Conservation (phyloP, 495 filamentous ascomycete species). For the Tirmania nivea region DNA sequence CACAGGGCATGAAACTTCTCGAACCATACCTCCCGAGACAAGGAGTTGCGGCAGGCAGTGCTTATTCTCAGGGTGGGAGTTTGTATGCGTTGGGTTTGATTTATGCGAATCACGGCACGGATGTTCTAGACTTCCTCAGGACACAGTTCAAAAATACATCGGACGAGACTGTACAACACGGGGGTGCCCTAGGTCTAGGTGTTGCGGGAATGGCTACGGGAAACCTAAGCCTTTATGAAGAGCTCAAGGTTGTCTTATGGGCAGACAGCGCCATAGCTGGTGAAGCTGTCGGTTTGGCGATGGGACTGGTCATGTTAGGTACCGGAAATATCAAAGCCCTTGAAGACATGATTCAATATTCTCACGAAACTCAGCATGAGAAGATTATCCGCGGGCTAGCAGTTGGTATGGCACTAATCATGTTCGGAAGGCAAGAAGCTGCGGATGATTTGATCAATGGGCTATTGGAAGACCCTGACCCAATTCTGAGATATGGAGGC, state of each 20-base stretch:
- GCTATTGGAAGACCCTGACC: slow-evolving; percentile 80
- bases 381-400: slow-evolving; percentile 94
- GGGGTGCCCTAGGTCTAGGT: slow-evolving; percentile 82
- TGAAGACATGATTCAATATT: slow-evolving; percentile 90
- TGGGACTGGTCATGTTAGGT: slow-evolving; percentile 94
- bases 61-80: slow-evolving; percentile 89
- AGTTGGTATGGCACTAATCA: slow-evolving; percentile 93
- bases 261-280: slow-evolving; percentile 88
- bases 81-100: slow-evolving; percentile 92
- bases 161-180: slow-evolving; percentile 93
- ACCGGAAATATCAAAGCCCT: slow-evolving; percentile 79
- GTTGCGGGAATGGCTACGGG: slow-evolving; percentile 96
- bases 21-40: slow-evolving; percentile 83
- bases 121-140: slow-evolving; percentile 72
- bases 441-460: slow-evolving; percentile 88
- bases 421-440: slow-evolving; percentile 87
- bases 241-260: slow-evolving; percentile 67
- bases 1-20: slow-evolving; percentile 76
- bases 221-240: slow-evolving; percentile 72
- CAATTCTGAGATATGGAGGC: slow-evolving; percentile 84
- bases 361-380: slow-evolving; percentile 93
- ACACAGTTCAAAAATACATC: slow-evolving; percentile 66
- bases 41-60: slow-evolving; percentile 42
- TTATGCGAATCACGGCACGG: slow-evolving; percentile 89
- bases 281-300: slow-evolving; percentile 83